A percentile compares a stretch with the other conserved stretches of the same genome.
phyloP scores from a whole-genome alignment of 2,329 filamentous ascomycete species.

The Cordyceps cicadae region DNA sequence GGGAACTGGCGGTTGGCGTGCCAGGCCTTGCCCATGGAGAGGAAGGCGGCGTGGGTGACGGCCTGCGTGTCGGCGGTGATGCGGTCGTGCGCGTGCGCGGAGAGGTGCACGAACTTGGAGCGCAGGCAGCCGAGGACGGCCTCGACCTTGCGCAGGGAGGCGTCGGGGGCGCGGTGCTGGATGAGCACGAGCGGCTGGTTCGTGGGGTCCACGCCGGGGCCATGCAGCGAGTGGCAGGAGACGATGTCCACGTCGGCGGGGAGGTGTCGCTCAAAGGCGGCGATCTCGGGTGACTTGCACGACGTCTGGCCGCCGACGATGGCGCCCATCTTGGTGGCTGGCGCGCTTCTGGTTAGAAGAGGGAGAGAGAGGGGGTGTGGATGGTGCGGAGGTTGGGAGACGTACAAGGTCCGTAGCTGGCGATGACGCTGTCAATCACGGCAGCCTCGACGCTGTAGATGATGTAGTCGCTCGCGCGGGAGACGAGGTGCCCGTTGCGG shows the following conservation, averaged over 20 bases:
- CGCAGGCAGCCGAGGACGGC: constrained; percentile 71
- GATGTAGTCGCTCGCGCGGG: constrained; percentile 93
- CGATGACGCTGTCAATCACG: constrained; percentile 78
- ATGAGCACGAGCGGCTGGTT: constrained; percentile 91
- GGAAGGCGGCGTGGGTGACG: constrained; percentile 92
- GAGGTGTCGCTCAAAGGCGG: constrained; percentile 82
- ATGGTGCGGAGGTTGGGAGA: background rate
- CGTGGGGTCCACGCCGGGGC: constrained; percentile 77
- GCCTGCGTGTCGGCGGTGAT: constrained; percentile 98
- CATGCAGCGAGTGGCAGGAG: constrained; percentile 93
- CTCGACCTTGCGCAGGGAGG: constrained; percentile 71
- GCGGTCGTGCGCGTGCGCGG: constrained; percentile 80
- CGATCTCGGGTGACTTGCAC: constrained; percentile 94
- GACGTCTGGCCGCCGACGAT: constrained; percentile 97
- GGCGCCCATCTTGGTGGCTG: constrained; percentile 88
- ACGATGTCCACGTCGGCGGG: constrained; percentile 86
- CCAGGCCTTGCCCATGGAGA: constrained; percentile 98
- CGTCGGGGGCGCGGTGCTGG: constrained; percentile 77
- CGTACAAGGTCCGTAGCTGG: constrained; percentile 83
- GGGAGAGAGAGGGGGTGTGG: constrained; percentile 11
- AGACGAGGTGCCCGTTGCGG: constrained; percentile 91
- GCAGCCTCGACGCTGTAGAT: constrained; percentile 98
- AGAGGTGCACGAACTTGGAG: constrained; percentile 81
- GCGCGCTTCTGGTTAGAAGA: constrained; percentile 11
- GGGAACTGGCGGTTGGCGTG: constrained; percentile 91